Evolutionary conservation across 1,284 basidiomycete genomes (phyloP).

Genomic region (Ceraceosorus guamensis): DNA sequence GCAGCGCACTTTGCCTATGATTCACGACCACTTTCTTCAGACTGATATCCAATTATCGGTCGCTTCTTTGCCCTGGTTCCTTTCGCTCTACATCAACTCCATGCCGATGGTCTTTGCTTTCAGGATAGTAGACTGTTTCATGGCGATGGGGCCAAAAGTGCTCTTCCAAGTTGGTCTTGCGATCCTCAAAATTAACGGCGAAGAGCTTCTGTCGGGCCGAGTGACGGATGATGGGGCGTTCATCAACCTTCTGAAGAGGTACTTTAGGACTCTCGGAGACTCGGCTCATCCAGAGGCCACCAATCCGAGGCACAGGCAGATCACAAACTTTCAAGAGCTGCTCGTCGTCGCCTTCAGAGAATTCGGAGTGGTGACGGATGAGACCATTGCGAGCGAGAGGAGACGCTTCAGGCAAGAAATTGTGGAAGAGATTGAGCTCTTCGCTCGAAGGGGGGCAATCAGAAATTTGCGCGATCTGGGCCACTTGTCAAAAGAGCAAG

Average conservation of each 20-base stretch:
- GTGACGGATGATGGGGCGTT: slow-evolving; percentile 96
- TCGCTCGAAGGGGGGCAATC: slow-evolving; percentile 88
- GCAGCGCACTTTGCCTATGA: slow-evolving; percentile 63
- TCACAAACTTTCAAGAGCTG: slow-evolving; percentile 96
- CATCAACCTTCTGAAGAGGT: slow-evolving; percentile 62
- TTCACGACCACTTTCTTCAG: slow-evolving; percentile 82
- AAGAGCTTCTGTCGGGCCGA: slow-evolving; percentile 67
- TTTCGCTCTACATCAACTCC: slow-evolving; percentile 83
- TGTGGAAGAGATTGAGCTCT: slow-evolving; percentile 85
- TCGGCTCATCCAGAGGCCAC: slow-evolving; percentile 84
- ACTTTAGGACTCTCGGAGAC: slow-evolving; percentile 86
- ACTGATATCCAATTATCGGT: slow-evolving; percentile 96
- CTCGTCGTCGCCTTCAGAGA: slow-evolving; percentile 59
- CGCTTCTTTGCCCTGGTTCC: slow-evolving; percentile 95
- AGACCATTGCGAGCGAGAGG: slow-evolving; percentile 82
- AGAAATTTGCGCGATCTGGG: slow-evolving; percentile 78
- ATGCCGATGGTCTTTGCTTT: slow-evolving; percentile 99
- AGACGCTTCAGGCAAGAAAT: slow-evolving; percentile 81
- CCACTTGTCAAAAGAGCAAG: slow-evolving; percentile 78
- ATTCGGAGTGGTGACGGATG: slow-evolving; percentile 91
- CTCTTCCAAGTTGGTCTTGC: slow-evolving; percentile 91
- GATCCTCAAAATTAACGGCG: slow-evolving; percentile 96
- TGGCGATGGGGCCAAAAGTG: slow-evolving; percentile 98
- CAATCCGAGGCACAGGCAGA: slow-evolving; percentile 83
- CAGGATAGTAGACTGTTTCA: slow-evolving; percentile 96